A percentile compares a stretch with the other conserved stretches of the same genome.
phyloP scores from a whole-genome alignment of 2,329 filamentous ascomycete genomes.

The Ceratocystis ficicola region DNA sequence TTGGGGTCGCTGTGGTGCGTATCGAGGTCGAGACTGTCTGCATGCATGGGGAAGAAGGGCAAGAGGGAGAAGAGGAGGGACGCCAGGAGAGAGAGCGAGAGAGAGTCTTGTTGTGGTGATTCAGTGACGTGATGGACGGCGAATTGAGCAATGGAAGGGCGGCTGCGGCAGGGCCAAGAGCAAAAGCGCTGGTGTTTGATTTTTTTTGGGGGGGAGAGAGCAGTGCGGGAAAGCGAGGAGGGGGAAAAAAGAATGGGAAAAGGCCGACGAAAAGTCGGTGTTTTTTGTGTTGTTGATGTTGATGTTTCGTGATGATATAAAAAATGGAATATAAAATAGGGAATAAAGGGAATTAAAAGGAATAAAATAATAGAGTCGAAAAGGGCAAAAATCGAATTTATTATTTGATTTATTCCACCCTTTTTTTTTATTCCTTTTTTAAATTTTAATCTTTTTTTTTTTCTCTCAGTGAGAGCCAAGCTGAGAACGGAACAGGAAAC shows the following conservation, averaged over 20 bases:
- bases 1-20: neutral
- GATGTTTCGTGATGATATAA: neutral
- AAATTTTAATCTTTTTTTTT: no score
- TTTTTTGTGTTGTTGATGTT: neutral
- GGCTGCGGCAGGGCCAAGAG: neutral
- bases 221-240: neutral
- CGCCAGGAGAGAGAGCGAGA: neutral
- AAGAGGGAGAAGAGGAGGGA: neutral
- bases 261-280: neutral
- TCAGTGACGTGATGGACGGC: neutral
- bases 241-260: neutral
- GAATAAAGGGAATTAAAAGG: neutral
- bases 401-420: no score
- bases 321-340: neutral
- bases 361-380: neutral
- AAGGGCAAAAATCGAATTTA: no score
- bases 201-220: neutral
- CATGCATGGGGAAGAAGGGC: neutral
- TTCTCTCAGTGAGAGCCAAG: no score
- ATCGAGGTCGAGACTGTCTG: neutral
- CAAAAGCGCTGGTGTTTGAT: neutral
- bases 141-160: neutral
- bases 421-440: no score
- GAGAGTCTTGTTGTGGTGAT: neutral
- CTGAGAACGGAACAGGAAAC: no score